Conservation (phyloP, 257 asterid genomes). For the Petunia secreta region DNA sequence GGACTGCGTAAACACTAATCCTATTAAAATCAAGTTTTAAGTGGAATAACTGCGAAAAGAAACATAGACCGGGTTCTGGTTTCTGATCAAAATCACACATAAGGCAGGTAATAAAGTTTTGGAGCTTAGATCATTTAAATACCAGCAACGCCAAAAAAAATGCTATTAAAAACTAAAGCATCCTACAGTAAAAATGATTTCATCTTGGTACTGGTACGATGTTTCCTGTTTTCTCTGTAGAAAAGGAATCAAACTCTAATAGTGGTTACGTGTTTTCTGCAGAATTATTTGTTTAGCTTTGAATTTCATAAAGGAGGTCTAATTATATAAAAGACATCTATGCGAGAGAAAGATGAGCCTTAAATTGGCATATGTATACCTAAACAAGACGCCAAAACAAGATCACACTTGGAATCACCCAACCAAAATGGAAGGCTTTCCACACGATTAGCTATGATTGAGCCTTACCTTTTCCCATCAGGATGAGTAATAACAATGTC, state of each 20-base stretch:
- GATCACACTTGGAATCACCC: neutral
- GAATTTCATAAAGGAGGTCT: neutral
- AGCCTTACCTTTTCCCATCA: slow-evolving; percentile 76
- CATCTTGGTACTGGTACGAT: neutral
- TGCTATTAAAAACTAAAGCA: neutral
- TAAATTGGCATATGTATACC: neutral
- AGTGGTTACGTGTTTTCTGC: neutral
- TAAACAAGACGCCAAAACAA: neutral
- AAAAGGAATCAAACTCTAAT: neutral
- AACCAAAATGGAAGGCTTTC: slow-evolving; percentile 6
- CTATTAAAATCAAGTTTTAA: neutral
- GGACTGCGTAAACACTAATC: neutral
- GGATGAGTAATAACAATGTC: slow-evolving; percentile 88
- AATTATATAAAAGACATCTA: neutral
- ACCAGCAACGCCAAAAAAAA: neutral
- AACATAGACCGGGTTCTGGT: neutral
- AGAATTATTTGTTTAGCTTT: neutral
- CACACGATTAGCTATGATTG: neutral
- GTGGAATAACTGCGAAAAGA: slow-evolving; percentile 3
- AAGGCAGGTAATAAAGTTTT: neutral
- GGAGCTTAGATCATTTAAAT: neutral
- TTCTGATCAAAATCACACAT: neutral
- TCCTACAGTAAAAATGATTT: neutral
- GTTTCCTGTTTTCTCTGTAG: neutral
- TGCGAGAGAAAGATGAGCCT: neutral